These are phyloP conservation scores for Neofusicoccum parvum DNA, from an alignment of 2,329 filamentous ascomycete genomes.

Conservation along the genomic window DNA sequence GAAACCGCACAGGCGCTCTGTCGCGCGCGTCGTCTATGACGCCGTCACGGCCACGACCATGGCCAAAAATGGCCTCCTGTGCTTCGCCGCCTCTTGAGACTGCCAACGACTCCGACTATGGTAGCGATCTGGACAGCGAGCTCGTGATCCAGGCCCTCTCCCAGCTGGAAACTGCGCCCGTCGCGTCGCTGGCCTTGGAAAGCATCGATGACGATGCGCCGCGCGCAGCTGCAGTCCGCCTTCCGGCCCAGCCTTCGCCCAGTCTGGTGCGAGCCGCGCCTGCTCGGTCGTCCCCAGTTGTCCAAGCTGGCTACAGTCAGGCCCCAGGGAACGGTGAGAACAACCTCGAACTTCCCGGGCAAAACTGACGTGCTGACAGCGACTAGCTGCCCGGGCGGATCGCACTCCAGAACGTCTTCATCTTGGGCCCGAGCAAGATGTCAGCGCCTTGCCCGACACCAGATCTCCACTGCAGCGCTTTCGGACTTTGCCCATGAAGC, in stretches of 20 bases:
- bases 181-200: slow-evolving; percentile 29
- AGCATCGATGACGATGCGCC: slow-evolving; percentile 28
- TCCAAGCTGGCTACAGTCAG: slow-evolving; percentile 48
- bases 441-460: slow-evolving; percentile 26
- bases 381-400: slow-evolving; percentile 33
- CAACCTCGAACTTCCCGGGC: neutral
- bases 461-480: slow-evolving; percentile 75
- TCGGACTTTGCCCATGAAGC: slow-evolving; percentile 73
- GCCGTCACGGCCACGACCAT: neutral
- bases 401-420: neutral
- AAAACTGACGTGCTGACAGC: slow-evolving; percentile 45
- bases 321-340: slow-evolving; percentile 36
- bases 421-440: slow-evolving; percentile 13
- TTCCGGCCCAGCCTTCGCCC: neutral
- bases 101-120: slow-evolving; percentile 53
- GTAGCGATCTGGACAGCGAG: slow-evolving; percentile 62
- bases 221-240: neutral
- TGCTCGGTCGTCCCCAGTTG: slow-evolving; percentile 26
- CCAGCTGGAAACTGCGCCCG: slow-evolving; percentile 42
- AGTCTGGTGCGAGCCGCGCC: neutral
- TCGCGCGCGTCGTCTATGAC: neutral
- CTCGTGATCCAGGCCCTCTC: slow-evolving; percentile 55
- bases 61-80: slow-evolving; percentile 6
- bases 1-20: too few relatives aligned
- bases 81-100: neutral